Conservation (phyloP, 495 filamentous ascomycete species). For the Glarea lozoyensis region DNA sequence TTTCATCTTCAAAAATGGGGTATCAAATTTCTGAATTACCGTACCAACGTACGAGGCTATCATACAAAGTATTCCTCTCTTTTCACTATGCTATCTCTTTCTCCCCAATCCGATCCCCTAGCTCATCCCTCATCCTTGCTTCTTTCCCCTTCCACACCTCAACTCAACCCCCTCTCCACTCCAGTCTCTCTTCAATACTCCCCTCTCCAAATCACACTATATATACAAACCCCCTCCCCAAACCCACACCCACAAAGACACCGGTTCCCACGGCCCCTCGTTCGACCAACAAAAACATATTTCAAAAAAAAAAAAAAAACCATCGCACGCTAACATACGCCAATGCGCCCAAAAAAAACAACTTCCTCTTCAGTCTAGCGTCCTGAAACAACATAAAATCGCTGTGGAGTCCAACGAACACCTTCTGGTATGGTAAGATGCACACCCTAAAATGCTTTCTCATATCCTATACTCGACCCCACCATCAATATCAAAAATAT, state of each 20-base stretch:
- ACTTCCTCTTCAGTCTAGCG: too few relatives aligned
- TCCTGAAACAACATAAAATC: too few relatives aligned
- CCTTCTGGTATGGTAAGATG: neutral
- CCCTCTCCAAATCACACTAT: too few relatives aligned
- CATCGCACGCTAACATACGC: too few relatives aligned
- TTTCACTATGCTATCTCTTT: neutral
- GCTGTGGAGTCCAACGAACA: neutral
- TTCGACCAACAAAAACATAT: too few relatives aligned
- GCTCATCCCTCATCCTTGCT: neutral
- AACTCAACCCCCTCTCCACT: neutral
- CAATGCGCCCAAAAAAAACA: too few relatives aligned
- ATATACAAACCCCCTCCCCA: too few relatives aligned
- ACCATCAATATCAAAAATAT: neutral
- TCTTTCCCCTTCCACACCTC: neutral
- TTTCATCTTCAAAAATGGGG: too few relatives aligned
- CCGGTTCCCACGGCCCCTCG: too few relatives aligned
- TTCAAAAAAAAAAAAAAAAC: too few relatives aligned
- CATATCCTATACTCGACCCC: neutral
- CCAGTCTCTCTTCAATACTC: neutral
- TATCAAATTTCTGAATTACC: conserved; percentile 17
- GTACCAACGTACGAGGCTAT: conserved; percentile 6
- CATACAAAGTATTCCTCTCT: conserved; percentile 10
- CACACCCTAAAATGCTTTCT: neutral
- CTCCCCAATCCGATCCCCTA: neutral
- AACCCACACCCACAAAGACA: too few relatives aligned